Evolutionary conservation across 2,329 filamentous ascomycete species (phyloP).

Genomic region (Cercospora sp.): DNA sequence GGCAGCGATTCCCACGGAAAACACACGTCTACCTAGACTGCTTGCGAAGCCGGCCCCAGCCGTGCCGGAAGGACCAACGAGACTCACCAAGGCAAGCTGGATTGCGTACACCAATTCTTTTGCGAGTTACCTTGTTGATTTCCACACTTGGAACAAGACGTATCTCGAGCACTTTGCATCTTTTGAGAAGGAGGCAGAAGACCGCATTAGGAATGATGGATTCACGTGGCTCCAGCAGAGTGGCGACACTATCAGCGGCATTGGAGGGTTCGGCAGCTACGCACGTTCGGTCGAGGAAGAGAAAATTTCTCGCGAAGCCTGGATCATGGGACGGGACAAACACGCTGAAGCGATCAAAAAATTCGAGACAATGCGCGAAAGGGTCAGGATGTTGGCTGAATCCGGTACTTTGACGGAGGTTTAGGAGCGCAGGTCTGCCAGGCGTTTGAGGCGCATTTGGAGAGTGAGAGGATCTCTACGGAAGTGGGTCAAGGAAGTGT

Average conservation of each 20-base stretch:
- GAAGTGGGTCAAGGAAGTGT: background rate
- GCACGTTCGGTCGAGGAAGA: slow-evolving; percentile 64
- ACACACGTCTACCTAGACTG: slow-evolving; percentile 51
- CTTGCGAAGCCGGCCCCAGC: slow-evolving; percentile 44
- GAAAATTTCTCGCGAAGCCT: slow-evolving; percentile 60
- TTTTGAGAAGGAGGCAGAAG: slow-evolving; percentile 46
- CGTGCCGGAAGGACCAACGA: slow-evolving; percentile 42
- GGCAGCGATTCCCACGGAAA: slow-evolving; percentile 45
- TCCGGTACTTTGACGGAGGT: slow-evolving; percentile 29
- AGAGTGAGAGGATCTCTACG: background rate
- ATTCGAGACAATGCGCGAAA: slow-evolving; percentile 54
- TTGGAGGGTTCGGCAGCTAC: slow-evolving; percentile 58
- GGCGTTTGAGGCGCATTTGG: background rate
- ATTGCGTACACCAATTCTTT: slow-evolving; percentile 55
- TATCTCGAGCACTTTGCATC: slow-evolving; percentile 59
- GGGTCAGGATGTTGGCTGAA: slow-evolving; percentile 37
- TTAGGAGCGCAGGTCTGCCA: slow-evolving; percentile 12
- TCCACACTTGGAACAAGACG: slow-evolving; percentile 54
- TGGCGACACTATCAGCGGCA: slow-evolving; percentile 29
- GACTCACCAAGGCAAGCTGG: slow-evolving; percentile 51
- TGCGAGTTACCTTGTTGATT: slow-evolving; percentile 57
- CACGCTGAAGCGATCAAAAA: slow-evolving; percentile 62
- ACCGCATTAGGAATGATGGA: slow-evolving; percentile 37
- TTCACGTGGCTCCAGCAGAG: slow-evolving; percentile 56
- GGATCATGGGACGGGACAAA: slow-evolving; percentile 59